These are phyloP conservation scores for Candida sp. DNA, from an alignment of 1,139 yeast species.

Conservation along the genomic window DNA sequence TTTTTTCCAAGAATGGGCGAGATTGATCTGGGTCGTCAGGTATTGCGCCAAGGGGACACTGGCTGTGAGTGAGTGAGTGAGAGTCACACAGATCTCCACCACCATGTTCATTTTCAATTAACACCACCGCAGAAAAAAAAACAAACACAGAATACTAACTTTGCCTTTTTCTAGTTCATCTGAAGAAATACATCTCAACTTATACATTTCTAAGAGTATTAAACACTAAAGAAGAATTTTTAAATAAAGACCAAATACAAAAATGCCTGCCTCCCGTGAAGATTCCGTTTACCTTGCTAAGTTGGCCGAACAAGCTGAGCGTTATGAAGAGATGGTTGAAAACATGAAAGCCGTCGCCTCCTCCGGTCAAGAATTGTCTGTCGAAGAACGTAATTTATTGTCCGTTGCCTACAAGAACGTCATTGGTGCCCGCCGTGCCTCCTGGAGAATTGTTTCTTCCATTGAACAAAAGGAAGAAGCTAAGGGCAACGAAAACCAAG, in stretches of 20 bases:
- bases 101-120: not conserved
- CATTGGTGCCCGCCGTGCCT: conserved; percentile 99
- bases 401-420: conserved; percentile 99
- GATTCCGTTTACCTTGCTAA: conserved; percentile 98
- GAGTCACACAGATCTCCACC: not conserved
- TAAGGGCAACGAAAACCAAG: conserved; percentile 92
- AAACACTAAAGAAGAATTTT: not conserved
- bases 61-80: not conserved
- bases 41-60: not conserved
- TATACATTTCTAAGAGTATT: conserved; percentile 4
- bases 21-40: not conserved
- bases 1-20: not conserved
- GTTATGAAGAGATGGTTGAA: conserved; percentile 99
- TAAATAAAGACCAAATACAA: conserved; percentile 2
- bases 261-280: conserved; percentile 91
- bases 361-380: conserved; percentile 93
- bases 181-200: conserved; percentile 7
- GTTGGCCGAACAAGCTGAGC: conserved; percentile 99
- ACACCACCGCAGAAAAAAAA: not conserved
- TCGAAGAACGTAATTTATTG: conserved; percentile 96
- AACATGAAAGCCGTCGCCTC: conserved; percentile 98
- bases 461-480: conserved; percentile 99
- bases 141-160: conserved; percentile 5
- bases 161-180: conserved; percentile 3
- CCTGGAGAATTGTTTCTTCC: conserved; percentile 98